Percentiles rank a stretch among this genome's conserved stretches.
Evolutionary conservation across 768 basidiomycete genomes (phyloP).

Genomic region (Cytidiella melzeri): DNA sequence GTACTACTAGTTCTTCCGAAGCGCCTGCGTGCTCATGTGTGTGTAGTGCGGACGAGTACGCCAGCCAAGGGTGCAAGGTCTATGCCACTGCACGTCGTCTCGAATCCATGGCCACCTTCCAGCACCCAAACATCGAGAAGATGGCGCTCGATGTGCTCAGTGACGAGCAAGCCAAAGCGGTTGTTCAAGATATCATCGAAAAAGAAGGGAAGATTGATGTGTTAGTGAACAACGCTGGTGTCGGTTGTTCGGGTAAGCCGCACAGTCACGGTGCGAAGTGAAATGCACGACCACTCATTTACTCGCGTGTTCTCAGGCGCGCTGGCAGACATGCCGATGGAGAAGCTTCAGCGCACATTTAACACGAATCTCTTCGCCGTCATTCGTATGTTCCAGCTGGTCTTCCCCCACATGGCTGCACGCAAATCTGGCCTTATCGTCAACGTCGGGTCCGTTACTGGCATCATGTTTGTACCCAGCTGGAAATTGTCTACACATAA

Average conservation of each 20-base stretch:
- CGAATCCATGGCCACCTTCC: constrained; percentile 57
- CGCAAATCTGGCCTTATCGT: constrained; percentile 58
- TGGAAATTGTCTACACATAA: not conserved
- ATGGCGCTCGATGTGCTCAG: constrained; percentile 57
- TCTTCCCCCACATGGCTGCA: constrained; percentile 68
- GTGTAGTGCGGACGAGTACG: constrained; percentile 64
- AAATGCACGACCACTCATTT: too few species aligned
- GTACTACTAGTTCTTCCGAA: not conserved
- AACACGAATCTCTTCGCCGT: constrained; percentile 62
- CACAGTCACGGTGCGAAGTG: too few species aligned
- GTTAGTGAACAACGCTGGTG: constrained; percentile 76
- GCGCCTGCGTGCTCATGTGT: not conserved
- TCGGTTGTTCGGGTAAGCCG: constrained; percentile 36
- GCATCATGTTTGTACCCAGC: constrained; percentile 51
- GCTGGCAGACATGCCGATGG: constrained; percentile 47
- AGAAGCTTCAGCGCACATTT: constrained; percentile 46
- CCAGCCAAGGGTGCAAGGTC: constrained; percentile 57
- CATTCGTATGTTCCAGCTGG: constrained; percentile 54
- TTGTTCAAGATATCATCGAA: constrained; percentile 44
- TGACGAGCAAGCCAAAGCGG: constrained; percentile 47
- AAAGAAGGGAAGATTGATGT: constrained; percentile 63
- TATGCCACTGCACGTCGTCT: constrained; percentile 68
- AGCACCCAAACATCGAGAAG: constrained; percentile 36
- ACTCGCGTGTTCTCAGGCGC: constrained; percentile 31
- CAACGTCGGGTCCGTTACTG: constrained; percentile 68